These are phyloP conservation scores for Pichia sp. DNA, from an alignment of 1,139 yeast species.

Conservation along the genomic window DNA sequence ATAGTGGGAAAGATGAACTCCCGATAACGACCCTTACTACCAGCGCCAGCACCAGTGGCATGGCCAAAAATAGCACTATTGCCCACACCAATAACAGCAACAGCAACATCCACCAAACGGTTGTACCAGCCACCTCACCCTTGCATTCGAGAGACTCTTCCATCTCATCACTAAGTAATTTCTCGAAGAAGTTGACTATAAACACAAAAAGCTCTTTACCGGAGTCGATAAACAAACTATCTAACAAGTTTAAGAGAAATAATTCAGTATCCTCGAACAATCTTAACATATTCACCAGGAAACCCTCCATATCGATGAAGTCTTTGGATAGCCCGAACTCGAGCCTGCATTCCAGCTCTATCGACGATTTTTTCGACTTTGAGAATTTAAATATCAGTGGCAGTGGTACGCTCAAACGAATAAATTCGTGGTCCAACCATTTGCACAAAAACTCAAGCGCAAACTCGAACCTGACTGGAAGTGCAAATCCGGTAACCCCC, in stretches of 20 bases:
- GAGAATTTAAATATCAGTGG: not conserved
- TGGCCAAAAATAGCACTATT: not conserved
- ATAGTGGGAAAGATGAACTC: not conserved
- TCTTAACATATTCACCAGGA: conserved; percentile 7
- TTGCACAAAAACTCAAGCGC: not conserved
- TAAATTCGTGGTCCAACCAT: conserved; percentile 4
- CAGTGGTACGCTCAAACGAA: conserved; percentile 1
- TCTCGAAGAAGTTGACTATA: conserved; percentile 4
- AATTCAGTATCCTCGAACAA: conserved; percentile 6
- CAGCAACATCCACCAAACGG: too few relatives aligned
- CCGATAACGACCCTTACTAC: not conserved
- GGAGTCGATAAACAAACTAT: conserved; percentile 8
- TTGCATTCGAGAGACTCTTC: conserved; percentile 9
- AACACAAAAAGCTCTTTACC: conserved; percentile 1
- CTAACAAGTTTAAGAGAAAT: conserved; percentile 8
- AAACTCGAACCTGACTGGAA: not conserved
- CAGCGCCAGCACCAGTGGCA: not conserved
- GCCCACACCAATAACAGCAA: too few relatives aligned
- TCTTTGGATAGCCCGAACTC: not conserved
- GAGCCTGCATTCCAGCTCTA: not conserved
- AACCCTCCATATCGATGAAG: conserved; percentile 4
- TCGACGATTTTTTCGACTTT: conserved; percentile 1
- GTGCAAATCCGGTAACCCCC: too few relatives aligned
- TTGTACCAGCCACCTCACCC: not conserved
- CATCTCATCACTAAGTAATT: conserved; percentile 5